Evolutionary conservation across 345 rosid genomes (phyloP).

Genomic region (Camelina laxa): DNA sequence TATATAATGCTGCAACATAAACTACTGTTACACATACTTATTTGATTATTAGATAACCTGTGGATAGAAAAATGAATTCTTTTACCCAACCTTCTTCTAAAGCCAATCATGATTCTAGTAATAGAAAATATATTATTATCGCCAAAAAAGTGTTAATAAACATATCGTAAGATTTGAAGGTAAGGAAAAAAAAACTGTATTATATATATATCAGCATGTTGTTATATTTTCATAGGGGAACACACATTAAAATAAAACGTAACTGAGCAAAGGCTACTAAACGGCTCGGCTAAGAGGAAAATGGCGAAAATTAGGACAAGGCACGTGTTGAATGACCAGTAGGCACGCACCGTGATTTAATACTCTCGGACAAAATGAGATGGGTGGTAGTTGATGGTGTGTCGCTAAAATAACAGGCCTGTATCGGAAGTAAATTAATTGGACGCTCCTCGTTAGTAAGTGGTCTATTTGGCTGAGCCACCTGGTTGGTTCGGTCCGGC

Average conservation of each 20-base stretch:
- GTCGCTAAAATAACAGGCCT: background rate
- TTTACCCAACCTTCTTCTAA: too few relatives aligned
- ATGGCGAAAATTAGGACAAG: background rate
- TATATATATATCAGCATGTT: background rate
- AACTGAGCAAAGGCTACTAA: too few relatives aligned
- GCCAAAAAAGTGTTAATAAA: background rate
- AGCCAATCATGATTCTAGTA: background rate
- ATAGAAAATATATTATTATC: background rate
- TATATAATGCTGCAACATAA: background rate
- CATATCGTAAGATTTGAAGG: background rate
- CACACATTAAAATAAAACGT: background rate
- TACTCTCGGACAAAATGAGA: background rate
- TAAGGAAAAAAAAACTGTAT: background rate
- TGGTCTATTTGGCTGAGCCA: background rate
- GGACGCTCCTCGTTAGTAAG: slow-evolving; percentile 12
- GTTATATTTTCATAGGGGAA: background rate
- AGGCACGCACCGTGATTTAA: background rate
- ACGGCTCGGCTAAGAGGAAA: slow-evolving; percentile 27
- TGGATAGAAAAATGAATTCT: background rate
- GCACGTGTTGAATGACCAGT: slow-evolving; percentile 30
- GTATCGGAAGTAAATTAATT: background rate
- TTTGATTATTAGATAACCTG: background rate
- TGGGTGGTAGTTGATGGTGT: slow-evolving; percentile 4
- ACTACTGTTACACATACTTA: background rate
- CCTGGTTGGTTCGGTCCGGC: background rate